Evolutionary conservation across 2,329 filamentous ascomycete genomes (phyloP), one percentile per base, ranked within the genome.

Genomic region (Aspergillus aculeatinus): DNA sequence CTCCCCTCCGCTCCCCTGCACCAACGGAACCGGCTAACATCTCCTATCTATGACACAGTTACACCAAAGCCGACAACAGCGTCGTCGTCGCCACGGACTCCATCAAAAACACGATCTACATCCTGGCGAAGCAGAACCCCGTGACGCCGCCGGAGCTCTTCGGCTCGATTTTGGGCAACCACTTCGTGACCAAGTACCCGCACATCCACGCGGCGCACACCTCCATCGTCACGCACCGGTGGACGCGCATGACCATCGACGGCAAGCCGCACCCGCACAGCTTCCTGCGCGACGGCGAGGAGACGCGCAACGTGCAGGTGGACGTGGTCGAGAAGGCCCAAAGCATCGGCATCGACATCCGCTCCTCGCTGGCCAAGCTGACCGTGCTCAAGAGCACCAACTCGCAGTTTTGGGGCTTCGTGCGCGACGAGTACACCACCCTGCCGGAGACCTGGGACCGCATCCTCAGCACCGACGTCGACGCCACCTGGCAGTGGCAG

Each of bases 41-140:
- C 42, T 60, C 29, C 52, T 25, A 42, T 51, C n/a, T n/a, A 51
- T 31, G 27, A 29, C 27, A 60, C 62, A 96, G 91, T 65, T 99
- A 96, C 84, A 99, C 94, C 63, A 78, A 85, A 72, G 94, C 92
- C 69, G 93, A 99, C 82, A 99, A 99, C 84, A 90, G 89, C 70
- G 91, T 96, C 66, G 87, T 99, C 60, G 94, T 99, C 62, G 92
- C 95, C 65, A 99, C 95, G 62, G 95, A 99, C 79, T 94, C 92
- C 27, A 96, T 98, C 81, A 99, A 99, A 83, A 96, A 99, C 80
- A 98, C 90, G 70, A 88, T 91, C 74, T 96, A 95, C 82, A 92
- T 99, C 80, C 89, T 91, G 73, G 94, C 95, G 72, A 97, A 96
- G 81, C 89, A 96, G 79, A 84, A 96, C 81, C 91, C 93, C 35